Evolutionary conservation across 1,139 yeast species (phyloP).

Genomic region (Nakaseomyces kungkrabaensis): DNA sequence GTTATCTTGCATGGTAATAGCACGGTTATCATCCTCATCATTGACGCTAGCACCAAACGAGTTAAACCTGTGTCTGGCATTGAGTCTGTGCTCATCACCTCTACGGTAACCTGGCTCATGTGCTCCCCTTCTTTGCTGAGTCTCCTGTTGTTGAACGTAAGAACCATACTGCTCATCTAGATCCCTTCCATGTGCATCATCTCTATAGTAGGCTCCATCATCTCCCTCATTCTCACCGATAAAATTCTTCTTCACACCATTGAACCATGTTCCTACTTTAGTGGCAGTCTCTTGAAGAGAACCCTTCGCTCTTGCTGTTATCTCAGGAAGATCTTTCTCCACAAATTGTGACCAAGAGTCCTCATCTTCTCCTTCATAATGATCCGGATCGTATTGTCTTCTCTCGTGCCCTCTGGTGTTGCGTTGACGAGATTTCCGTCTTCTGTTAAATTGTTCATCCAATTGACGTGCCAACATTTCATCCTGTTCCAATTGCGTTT

Average conservation of each 20-base stretch:
- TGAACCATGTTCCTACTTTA: conserved; percentile 75
- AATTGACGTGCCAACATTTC: conserved; percentile 74
- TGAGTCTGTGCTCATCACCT: conserved; percentile 14
- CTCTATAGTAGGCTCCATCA: conserved; percentile 19
- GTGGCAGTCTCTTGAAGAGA: conserved; percentile 79
- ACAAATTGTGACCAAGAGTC: conserved; percentile 59
- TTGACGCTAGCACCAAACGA: conserved; percentile 31
- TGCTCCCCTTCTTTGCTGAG: conserved; percentile 3
- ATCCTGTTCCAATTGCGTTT: conserved; percentile 56
- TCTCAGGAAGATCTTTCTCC: conserved; percentile 51
- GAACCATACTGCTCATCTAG: conserved; percentile 7
- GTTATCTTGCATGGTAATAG: conserved; percentile 42
- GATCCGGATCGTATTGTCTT: conserved; percentile 15
- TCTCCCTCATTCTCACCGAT: conserved; percentile 16
- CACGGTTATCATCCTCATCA: conserved; percentile 44
- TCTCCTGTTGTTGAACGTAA: conserved; percentile 9
- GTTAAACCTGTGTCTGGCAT: conserved; percentile 28
- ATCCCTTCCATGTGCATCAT: conserved; percentile 12
- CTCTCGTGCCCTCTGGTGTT: neutral
- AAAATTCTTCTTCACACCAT: conserved; percentile 41
- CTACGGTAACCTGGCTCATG: conserved; percentile 6
- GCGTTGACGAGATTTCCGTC: conserved; percentile 5
- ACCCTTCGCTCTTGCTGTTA: conserved; percentile 60
- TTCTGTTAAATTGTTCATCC: conserved; percentile 55
- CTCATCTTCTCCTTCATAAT: conserved; percentile 33